Conservation (phyloP, 2,329 filamentous ascomycete species). For the Talaromyces sp. region DNA sequence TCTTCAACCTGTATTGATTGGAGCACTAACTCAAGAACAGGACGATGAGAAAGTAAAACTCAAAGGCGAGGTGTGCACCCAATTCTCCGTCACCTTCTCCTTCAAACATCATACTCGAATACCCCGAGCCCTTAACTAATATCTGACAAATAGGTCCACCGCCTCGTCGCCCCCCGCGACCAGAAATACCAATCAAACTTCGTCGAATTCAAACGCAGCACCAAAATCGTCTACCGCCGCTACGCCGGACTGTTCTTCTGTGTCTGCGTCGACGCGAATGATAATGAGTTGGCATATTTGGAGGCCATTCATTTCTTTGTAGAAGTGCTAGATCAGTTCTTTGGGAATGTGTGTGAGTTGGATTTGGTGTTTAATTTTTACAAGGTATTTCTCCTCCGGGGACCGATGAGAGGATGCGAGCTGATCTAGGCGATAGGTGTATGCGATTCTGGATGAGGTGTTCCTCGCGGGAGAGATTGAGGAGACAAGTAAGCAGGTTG, state of each 20-base stretch:
- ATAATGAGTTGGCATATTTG: constrained; percentile 94
- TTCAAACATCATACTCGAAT: neutral
- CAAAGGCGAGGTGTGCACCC: constrained; percentile 76
- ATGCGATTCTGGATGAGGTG: constrained; percentile 97
- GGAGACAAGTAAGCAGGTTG: constrained; percentile 97
- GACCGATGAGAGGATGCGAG: neutral
- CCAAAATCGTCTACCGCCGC: constrained; percentile 94
- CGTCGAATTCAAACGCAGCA: constrained; percentile 70
- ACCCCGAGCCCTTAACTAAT: neutral
- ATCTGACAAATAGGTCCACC: constrained; percentile 67
- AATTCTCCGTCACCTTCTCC: neutral
- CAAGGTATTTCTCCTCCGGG: constrained; percentile 47
- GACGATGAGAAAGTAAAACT: constrained; percentile 99
- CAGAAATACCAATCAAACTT: constrained; percentile 99
- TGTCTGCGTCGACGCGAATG: constrained; percentile 97
- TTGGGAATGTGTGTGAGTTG: constrained; percentile 97
- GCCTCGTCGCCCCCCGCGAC: constrained; percentile 93
- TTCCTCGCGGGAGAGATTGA: constrained; percentile 97
- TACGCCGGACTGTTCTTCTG: constrained; percentile 99
- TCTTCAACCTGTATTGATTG: neutral
- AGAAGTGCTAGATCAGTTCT: constrained; percentile 96
- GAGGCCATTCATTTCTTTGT: constrained; percentile 99
- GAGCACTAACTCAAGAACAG: constrained; percentile 35
- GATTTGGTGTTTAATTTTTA: constrained; percentile 77
- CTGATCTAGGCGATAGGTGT: constrained; percentile 59